phyloP scores from a whole-genome alignment of 2,329 filamentous ascomycete genomes.

The Neurospora sp. region DNA sequence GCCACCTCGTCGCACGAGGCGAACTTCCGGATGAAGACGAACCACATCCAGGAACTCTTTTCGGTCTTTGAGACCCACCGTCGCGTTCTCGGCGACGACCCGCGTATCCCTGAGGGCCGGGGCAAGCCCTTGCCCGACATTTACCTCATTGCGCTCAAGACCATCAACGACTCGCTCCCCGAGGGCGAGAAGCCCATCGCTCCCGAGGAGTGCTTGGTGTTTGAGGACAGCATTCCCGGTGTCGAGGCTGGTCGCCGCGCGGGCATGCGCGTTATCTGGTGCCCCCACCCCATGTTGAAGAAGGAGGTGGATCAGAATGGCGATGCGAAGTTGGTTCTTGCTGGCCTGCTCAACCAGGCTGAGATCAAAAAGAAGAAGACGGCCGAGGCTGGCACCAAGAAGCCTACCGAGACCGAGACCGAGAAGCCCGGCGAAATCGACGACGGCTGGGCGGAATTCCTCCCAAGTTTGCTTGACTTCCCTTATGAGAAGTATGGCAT shows the following conservation, averaged over 20 bases:
- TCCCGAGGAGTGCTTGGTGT: constrained; percentile 86
- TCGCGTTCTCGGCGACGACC: constrained; percentile 77
- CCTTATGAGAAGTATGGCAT: constrained; percentile 52
- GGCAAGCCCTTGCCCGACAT: constrained; percentile 96
- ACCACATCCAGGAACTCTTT: constrained; percentile 48
- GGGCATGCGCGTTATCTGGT: constrained; percentile 92
- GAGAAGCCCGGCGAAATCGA: constrained; percentile 46
- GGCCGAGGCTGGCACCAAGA: constrained; percentile 32
- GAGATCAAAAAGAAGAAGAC: constrained; percentile 30
- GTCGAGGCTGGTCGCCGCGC: constrained; percentile 85
- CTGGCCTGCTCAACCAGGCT: constrained; percentile 36
- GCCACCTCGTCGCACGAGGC: constrained; percentile 66
- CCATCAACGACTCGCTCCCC: constrained; percentile 66
- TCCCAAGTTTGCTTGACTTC: constrained; percentile 40
- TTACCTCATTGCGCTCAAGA: constrained; percentile 75
- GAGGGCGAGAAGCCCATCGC: constrained; percentile 53
- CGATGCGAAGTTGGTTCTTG: constrained; percentile 70
- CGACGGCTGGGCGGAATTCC: constrained; percentile 53
- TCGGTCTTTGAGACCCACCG: constrained; percentile 58
- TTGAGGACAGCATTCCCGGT: constrained; percentile 89
- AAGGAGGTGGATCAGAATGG: constrained; percentile 55
- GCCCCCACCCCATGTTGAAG: constrained; percentile 70
- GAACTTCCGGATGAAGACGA: constrained; percentile 72
- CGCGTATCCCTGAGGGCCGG: constrained; percentile 63
- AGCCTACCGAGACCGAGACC: constrained; percentile 23